Conservation (phyloP, 2,329 filamentous ascomycete genomes). For the Geoglossum cookeanum region DNA sequence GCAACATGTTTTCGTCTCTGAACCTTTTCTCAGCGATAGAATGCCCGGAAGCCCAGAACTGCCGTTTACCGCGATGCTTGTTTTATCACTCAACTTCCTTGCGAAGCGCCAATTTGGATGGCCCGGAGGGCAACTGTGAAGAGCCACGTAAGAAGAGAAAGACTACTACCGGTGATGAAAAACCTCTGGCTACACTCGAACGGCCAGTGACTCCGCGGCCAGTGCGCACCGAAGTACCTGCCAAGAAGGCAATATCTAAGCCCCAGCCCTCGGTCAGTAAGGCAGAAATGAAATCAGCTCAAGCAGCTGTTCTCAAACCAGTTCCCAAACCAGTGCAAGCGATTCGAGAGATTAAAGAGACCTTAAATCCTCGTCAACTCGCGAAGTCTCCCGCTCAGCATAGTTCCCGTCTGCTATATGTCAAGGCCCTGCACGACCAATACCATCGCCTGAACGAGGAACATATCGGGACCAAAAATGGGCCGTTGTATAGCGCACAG, state of each 20-base stretch:
- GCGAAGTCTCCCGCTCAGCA: conserved; percentile 30
- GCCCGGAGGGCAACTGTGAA: background rate
- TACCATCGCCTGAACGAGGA: conserved; percentile 48
- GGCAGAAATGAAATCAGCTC: background rate
- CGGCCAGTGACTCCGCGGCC: background rate
- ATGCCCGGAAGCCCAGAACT: conserved; percentile 32
- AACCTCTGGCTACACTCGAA: background rate
- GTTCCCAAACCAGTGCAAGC: conserved; percentile 15
- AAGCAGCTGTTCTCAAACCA: conserved; percentile 18
- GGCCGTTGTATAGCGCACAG: conserved; percentile 40
- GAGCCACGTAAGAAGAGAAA: background rate
- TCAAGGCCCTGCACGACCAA: conserved; percentile 46
- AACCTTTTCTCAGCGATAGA: conserved; percentile 32
- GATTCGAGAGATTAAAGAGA: background rate
- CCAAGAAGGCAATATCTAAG: background rate
- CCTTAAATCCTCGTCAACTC: conserved; percentile 10
- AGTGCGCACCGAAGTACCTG: background rate
- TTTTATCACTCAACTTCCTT: conserved; percentile 29
- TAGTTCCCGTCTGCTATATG: conserved; percentile 33
- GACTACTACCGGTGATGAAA: background rate
- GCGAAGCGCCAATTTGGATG: background rate
- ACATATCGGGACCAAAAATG: conserved; percentile 32
- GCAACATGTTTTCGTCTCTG: conserved; percentile 33
- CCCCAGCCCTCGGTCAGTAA: background rate
- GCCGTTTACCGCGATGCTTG: conserved; percentile 35